Evolutionary conservation across 2,329 filamentous ascomycete genomes (phyloP).

Genomic region (Diaporthe sp.): DNA sequence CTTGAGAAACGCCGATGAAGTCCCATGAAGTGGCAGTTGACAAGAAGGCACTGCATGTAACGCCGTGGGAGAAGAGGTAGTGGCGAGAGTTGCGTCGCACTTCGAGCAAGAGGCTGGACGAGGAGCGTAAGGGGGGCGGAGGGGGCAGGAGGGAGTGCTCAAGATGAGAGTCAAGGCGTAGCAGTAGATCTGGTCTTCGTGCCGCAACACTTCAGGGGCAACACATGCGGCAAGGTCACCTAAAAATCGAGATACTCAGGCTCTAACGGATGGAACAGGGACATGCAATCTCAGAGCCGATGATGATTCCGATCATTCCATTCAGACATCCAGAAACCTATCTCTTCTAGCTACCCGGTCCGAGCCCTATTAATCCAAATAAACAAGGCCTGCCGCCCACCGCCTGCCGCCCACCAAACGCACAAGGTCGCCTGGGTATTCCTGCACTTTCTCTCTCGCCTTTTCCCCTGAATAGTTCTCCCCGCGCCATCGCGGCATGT

Average conservation of each 20-base stretch:
- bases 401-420: neutral
- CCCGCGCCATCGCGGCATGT: constrained; percentile 22
- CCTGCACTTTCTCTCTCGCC: constrained; percentile 17
- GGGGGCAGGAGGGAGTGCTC: no score
- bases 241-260: constrained; percentile 52
- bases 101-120: no score
- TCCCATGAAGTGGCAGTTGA: no score
- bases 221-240: constrained; percentile 61
- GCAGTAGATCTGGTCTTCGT: no score
- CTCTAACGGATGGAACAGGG: constrained; percentile 12
- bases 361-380: constrained; percentile 16
- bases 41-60: no score
- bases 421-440: constrained; percentile 27
- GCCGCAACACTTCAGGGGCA: constrained; percentile 66
- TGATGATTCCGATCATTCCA: constrained; percentile 15
- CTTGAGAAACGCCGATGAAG: no score
- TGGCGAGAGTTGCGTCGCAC: no score
- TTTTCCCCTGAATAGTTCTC: neutral
- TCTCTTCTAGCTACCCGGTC: constrained; percentile 5
- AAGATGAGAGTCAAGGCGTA: no score
- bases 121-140: no score
- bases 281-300: neutral
- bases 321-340: constrained; percentile 14
- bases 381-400: neutral
- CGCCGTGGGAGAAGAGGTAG: no score